These are phyloP conservation scores for Aurantiochytrium sp. DNA, from an alignment of 108 stramenopile species.

Conservation along the genomic window DNA sequence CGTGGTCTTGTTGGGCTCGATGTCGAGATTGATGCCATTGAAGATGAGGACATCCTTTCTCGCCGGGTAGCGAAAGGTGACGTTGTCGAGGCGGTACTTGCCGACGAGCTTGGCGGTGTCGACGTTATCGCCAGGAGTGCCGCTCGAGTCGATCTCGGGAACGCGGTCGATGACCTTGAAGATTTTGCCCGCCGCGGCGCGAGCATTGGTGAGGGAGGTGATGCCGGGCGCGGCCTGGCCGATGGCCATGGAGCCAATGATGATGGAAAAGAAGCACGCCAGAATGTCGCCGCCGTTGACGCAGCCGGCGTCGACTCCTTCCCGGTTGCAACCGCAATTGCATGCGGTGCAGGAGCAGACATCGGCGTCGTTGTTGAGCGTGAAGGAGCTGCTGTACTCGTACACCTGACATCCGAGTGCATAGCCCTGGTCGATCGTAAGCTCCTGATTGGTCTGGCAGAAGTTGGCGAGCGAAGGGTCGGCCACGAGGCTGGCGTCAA, in stretches of 20 bases:
- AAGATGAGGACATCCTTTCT: conserved; percentile 71
- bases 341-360: background rate
- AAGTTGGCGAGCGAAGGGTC: background rate
- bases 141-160: background rate
- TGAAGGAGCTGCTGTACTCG: background rate
- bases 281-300: conserved; percentile 34
- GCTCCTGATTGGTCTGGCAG: background rate
- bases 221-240: conserved; percentile 31
- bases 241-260: conserved; percentile 31
- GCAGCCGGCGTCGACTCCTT: background rate
- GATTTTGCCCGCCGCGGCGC: conserved; percentile 12
- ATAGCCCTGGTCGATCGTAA: background rate
- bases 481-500: background rate
- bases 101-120: conserved; percentile 46
- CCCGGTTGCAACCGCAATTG: background rate
- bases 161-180: background rate
- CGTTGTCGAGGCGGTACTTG: conserved; percentile 58
- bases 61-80: conserved; percentile 84
- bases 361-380: background rate
- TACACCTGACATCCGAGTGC: background rate
- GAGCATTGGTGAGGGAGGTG: background rate
- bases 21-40: conserved; percentile 60
- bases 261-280: conserved; percentile 26
- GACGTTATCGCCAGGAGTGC: background rate
- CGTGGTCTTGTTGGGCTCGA: conserved; percentile 72